Evolutionary conservation across 768 basidiomycete genomes (phyloP).

Genomic region (Xanthoconium purpureum): DNA sequence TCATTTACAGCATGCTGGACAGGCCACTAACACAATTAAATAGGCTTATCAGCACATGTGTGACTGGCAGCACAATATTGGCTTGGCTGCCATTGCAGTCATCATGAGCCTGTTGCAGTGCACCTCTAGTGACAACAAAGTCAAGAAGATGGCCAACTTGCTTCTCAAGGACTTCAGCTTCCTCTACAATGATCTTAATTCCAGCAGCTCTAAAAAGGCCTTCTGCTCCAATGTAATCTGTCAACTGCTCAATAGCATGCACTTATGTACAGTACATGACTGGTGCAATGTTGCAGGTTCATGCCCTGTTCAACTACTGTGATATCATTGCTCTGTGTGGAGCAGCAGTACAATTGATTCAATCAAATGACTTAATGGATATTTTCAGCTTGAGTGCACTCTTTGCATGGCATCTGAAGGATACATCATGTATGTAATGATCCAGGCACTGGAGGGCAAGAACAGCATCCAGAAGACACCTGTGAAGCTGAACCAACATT

Average conservation of each 20-base stretch:
- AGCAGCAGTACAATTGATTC: no score
- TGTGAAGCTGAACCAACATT: not conserved
- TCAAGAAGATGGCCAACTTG: not conserved
- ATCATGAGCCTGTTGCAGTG: slow-evolving; percentile 1
- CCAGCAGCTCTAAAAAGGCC: no score
- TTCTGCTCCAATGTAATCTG: no score
- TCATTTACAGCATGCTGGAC: not conserved
- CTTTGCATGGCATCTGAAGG: not conserved
- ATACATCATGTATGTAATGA: not conserved
- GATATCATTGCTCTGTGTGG: slow-evolving; percentile 1
- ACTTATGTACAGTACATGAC: not conserved
- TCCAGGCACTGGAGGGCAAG: not conserved
- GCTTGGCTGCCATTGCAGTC: not conserved
- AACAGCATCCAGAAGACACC: not conserved
- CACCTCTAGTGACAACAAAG: not conserved
- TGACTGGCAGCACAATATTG: not conserved
- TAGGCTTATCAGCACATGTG: slow-evolving; percentile 6
- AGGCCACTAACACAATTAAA: not conserved
- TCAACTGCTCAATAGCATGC: no score
- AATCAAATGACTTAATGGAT: no score
- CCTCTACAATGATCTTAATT: no score
- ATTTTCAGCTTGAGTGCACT: not conserved
- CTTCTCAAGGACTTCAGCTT: not conserved
- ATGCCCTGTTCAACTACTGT: not conserved
- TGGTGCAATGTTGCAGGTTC: not conserved